Evolutionary conservation across 2,329 filamentous ascomycete species (phyloP).

Genomic region (Calonectria leucothoes): DNA sequence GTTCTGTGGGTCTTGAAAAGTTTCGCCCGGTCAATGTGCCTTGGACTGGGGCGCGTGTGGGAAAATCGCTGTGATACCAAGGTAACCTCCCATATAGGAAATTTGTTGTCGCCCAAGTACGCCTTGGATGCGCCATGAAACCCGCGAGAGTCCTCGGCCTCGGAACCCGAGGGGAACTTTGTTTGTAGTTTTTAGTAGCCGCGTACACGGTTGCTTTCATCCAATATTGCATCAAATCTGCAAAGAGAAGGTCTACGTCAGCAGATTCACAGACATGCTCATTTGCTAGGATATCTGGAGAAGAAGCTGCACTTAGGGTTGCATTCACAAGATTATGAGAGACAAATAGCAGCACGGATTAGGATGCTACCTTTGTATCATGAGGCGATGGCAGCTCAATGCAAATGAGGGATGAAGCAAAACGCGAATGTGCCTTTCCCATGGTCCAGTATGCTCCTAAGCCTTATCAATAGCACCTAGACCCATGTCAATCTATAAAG

Average conservation of each 20-base stretch:
- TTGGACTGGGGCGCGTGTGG: neutral
- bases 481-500: neutral
- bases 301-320: neutral
- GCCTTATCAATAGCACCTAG: neutral
- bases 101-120: neutral
- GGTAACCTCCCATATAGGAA: neutral
- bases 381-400: neutral
- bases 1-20: neutral
- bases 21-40: neutral
- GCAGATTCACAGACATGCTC: neutral
- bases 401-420: neutral
- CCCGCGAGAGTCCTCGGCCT: rapidly evolving
- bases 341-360: neutral
- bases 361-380: neutral
- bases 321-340: neutral
- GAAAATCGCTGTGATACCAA: neutral
- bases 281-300: neutral
- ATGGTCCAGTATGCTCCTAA: neutral
- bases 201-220: neutral
- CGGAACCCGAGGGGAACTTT: neutral
- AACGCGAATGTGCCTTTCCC: neutral
- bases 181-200: neutral
- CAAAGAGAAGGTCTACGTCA: neutral
- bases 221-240: neutral
- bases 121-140: neutral